Evolutionary conservation across 768 basidiomycete genomes (phyloP).

Genomic region (Hygrophorus russula): DNA sequence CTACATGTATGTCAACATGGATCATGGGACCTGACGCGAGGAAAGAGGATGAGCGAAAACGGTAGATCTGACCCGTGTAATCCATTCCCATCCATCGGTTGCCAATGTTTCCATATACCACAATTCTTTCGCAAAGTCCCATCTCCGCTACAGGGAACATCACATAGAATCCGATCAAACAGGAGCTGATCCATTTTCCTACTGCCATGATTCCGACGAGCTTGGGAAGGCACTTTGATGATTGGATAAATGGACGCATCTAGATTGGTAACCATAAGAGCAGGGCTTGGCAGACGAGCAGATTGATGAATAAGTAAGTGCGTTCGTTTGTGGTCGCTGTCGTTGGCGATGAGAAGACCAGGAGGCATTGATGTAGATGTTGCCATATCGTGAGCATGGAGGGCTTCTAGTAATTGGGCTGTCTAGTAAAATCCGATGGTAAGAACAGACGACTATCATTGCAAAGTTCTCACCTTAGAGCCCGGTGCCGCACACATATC

Average conservation of each 20-base stretch:
- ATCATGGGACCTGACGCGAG: slow-evolving; percentile 6
- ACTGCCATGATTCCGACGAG: slow-evolving; percentile 14
- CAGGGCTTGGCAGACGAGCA: slow-evolving; percentile 84
- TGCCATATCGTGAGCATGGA: slow-evolving; percentile 68
- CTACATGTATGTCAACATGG: neutral
- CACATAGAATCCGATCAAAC: slow-evolving; percentile 91
- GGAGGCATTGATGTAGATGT: slow-evolving; percentile 60
- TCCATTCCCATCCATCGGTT: slow-evolving; percentile 79
- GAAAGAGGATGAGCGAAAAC: neutral
- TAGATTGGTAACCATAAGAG: slow-evolving; percentile 90
- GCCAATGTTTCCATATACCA: slow-evolving; percentile 92
- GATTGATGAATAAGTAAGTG: slow-evolving; percentile 97
- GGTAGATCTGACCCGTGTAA: slow-evolving; percentile 53
- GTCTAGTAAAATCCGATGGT: slow-evolving; percentile 37
- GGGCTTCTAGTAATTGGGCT: slow-evolving; percentile 89
- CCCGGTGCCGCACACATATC: slow-evolving; percentile 99
- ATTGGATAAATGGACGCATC: slow-evolving; percentile 84
- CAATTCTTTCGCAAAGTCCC: slow-evolving; percentile 93
- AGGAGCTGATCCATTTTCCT: slow-evolving; percentile 41
- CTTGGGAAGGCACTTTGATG: slow-evolving; percentile 36
- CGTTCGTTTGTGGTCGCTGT: slow-evolving; percentile 87
- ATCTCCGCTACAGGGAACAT: slow-evolving; percentile 97
- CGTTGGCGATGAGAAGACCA: slow-evolving; percentile 90
- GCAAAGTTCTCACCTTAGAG: slow-evolving; percentile 55
- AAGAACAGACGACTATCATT: neutral